Percentiles rank a stretch among this genome's conserved stretches.
Evolutionary conservation across 345 rosid species (phyloP).

Genomic region (Syzygium jambos): DNA sequence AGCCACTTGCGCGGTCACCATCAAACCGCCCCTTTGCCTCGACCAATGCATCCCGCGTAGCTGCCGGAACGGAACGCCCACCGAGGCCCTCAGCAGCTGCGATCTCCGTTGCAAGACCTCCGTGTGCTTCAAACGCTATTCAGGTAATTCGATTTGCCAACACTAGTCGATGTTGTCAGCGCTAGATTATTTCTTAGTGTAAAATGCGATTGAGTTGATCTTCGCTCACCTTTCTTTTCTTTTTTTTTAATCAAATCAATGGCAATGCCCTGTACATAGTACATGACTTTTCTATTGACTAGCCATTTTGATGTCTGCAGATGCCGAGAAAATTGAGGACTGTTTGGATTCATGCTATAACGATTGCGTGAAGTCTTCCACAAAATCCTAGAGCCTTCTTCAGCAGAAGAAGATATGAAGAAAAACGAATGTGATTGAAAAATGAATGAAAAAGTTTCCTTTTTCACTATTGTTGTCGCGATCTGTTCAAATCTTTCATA

Average conservation of each 20-base stretch:
- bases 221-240: neutral
- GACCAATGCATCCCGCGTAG: neutral
- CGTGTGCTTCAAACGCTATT: neutral
- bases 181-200: neutral
- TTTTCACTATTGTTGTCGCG: too few relatives aligned
- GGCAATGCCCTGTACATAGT: neutral
- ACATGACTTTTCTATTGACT: neutral
- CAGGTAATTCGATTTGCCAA: neutral
- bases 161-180: neutral
- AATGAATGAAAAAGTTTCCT: too few relatives aligned
- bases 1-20: neutral
- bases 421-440: neutral
- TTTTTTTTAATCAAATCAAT: neutral
- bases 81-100: neutral
- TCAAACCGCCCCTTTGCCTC: neutral
- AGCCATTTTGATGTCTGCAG: neutral
- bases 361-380: neutral
- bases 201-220: neutral
- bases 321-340: neutral
- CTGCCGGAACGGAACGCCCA: neutral
- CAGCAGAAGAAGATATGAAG: neutral
- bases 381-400: neutral
- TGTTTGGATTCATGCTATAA: neutral
- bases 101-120: neutral
- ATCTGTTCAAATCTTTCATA: too few relatives aligned